phyloP scores from a whole-genome alignment of 208 protist genomes.

The Crithidia mellificae region DNA sequence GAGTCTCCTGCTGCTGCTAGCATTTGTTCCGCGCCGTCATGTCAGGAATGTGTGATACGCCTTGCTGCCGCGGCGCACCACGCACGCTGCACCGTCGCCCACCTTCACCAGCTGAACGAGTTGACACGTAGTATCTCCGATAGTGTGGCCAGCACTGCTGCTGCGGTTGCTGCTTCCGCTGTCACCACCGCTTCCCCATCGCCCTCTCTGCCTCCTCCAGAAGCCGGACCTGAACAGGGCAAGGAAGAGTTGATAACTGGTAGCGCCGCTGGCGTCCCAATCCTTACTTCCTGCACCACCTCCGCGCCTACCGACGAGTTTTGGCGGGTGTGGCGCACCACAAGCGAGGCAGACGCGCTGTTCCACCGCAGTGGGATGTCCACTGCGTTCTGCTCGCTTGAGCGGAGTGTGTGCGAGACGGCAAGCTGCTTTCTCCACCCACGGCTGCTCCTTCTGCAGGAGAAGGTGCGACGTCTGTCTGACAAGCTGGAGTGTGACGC shows the following conservation, averaged over 20 bases:
- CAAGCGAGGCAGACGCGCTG: neutral
- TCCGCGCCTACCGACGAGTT: neutral
- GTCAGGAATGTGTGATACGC: too few relatives aligned
- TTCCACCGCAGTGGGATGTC: slow-evolving; percentile 25
- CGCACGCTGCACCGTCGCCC: too few relatives aligned
- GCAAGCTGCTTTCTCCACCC: neutral
- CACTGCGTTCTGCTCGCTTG: slow-evolving; percentile 10
- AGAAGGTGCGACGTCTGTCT: slow-evolving; percentile 1
- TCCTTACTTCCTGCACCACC: neutral
- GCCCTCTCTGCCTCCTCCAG: too few relatives aligned
- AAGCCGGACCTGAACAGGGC: too few relatives aligned
- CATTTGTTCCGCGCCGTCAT: too few relatives aligned
- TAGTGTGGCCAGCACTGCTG: too few relatives aligned
- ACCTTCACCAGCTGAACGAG: too few relatives aligned
- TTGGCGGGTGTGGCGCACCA: slow-evolving; percentile 13
- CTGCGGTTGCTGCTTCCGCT: too few relatives aligned
- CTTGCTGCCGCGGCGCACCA: too few relatives aligned
- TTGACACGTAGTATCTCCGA: too few relatives aligned
- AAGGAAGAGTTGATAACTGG: neutral
- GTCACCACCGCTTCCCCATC: too few relatives aligned
- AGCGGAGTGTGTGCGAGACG: slow-evolving; percentile 2
- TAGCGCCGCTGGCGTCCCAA: neutral
- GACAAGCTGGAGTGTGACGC: neutral
- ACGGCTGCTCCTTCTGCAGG: slow-evolving; percentile 2
- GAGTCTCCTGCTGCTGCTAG: too few relatives aligned